Base-by-base conservation (phyloP, 441 rosid species). In the Jatropha multifida region DNA sequence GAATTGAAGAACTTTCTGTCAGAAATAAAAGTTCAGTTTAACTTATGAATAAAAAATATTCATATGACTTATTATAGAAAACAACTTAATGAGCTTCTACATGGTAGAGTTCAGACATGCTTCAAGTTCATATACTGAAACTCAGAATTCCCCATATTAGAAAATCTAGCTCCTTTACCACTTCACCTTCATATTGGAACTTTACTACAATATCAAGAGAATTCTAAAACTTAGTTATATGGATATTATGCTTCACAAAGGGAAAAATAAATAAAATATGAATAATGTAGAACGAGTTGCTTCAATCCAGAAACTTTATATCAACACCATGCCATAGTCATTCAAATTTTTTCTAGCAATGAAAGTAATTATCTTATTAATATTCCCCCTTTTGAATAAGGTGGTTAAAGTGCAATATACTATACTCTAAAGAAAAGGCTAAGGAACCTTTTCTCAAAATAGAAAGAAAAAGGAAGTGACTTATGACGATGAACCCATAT, bases 1-100 rank as follows among this genome's bases (percentile, higher is more conserved):
- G 54, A 78, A 77, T 49, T 44, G 56, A 38, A 55, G 14, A 54
- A 8, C 20, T 15, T 15, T 7, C 27, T 5, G 10, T 58, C 27
- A 55, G 52, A 66, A 49, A 13, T 27, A 52, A 26, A 71, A 79
- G 65, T 23, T 64, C 40, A 64, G 32, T 55, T 44, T 10, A 55
- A 65, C 70, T 11, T 32, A 48, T 20, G 4, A n/a, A 72, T 7
- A 40, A 7, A 46, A 41, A 64, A 18, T 48, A 38, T 64, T 73
- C 63, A 52, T 70, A 46, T 51, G 44, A 44, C 63, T 32, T 51
- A 58, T 12, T 55, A 49, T 10, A 6, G 18, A 41, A n/a, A 66
- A 49, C 65, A 69, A 41, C 46, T 18, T 54, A 55, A 14, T 42
- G 41, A 65, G 44, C 49, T 4, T 48, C 54, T n/a, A 9, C 11